Evolutionary conservation across 257 asterid species (phyloP), one percentile per base, ranked within the genome.

Genomic region (Solanum lignicaule): DNA sequence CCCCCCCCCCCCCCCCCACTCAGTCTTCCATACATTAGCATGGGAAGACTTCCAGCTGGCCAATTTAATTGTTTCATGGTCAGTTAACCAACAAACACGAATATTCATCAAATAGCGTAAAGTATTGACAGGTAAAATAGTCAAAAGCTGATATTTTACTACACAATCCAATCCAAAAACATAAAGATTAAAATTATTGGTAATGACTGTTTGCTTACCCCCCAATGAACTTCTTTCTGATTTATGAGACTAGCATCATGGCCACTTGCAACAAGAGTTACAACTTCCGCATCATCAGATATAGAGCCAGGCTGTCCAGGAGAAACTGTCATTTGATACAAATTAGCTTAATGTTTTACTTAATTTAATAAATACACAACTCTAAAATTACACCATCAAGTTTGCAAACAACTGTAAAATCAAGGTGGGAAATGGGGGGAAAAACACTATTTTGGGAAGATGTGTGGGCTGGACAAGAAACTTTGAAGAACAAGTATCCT

Each of bases 211-310:
- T 32, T 86, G 92, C 99, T 92, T 87, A 96, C 99, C 94, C 99
- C 99, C 99, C 99, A 97, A 85, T 92, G 99, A 76, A 97, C 92
- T 91, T 97, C 99, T 89, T 93, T 97, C 94, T 92, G 99, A 92
- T 97, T 97, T 90, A 94, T 91, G 90, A 94, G 88, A 91, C 94
- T 93, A 87, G 98, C 96, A 86, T 96, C 98, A 89, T 93, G 98
- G 88, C 94, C 98, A 89, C 94, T 91, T 78, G 98, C 99, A 84
- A 92, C 89, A 83, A 96, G 94, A n/a, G 99, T 90, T 73, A 97
- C 96, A 90, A 90, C 93, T 87, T 97, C 98, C 8, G 97, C 91
- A 89, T 97, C 99, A 90, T 95, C 99, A 87, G 98, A 95, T 89
- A 96, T 92, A 84, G 98, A 97, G 83, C 89, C 91, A 86, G 99